Conservation (phyloP, 345 rosid genomes). For the Nasturtium officinale region DNA sequence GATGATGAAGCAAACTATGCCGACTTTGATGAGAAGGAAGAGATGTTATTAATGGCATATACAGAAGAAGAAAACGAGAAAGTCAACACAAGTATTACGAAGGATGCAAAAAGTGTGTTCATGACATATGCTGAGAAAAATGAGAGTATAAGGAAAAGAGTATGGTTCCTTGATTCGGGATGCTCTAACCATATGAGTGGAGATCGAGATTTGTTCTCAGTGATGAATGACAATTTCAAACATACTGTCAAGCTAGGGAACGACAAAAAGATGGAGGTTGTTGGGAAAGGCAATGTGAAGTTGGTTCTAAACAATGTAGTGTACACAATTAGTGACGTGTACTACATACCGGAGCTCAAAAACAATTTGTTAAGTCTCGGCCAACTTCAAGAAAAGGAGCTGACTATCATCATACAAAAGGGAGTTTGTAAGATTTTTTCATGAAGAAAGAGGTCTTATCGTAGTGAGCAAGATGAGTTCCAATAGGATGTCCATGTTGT, state of each 20-base stretch:
- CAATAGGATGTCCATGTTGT: background rate
- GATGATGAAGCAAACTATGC: background rate
- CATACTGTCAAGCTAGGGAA: background rate
- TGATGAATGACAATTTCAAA: background rate
- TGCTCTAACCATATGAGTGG: background rate
- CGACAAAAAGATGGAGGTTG: background rate
- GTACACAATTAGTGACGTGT: background rate
- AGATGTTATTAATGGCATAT: background rate
- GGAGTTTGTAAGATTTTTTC: background rate
- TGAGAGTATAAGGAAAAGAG: background rate
- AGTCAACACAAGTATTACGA: too few relatives aligned
- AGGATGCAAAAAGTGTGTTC: background rate
- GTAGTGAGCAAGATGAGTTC: background rate
- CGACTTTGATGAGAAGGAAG: background rate
- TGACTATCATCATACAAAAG: too few relatives aligned
- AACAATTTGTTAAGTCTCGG: background rate
- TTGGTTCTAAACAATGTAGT: accelerated
- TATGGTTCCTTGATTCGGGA: background rate
- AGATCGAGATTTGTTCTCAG: background rate
- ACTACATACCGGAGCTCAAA: background rate
- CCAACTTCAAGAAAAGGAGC: background rate
- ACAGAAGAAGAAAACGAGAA: background rate
- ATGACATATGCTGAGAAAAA: background rate
- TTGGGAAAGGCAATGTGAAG: background rate
- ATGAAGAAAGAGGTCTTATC: background rate